phyloP scores from a whole-genome alignment of 192 early-diverging fungal genomes.

The Coemansia sp. region DNA sequence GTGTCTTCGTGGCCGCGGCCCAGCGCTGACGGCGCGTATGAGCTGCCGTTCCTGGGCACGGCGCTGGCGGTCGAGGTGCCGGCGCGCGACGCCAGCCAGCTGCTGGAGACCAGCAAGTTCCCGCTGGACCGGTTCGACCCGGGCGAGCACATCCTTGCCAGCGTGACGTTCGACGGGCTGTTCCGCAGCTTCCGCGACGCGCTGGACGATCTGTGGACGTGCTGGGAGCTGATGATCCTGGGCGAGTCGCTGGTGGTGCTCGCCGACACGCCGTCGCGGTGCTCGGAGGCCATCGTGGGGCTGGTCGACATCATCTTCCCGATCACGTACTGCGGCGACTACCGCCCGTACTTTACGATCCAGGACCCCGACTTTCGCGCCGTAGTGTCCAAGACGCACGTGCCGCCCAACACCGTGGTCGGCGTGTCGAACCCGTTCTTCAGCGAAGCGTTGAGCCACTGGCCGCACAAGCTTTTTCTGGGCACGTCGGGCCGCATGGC shows the following conservation, averaged over 20 bases:
- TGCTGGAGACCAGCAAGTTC: slow-evolving; percentile 71
- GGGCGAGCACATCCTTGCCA: slow-evolving; percentile 71
- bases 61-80: slow-evolving; percentile 70
- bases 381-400: slow-evolving; percentile 57
- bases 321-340: slow-evolving; percentile 95
- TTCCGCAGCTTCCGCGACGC: slow-evolving; percentile 78
- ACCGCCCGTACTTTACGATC: slow-evolving; percentile 95
- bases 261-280: slow-evolving; percentile 83
- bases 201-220: slow-evolving; percentile 80
- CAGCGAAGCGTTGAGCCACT: slow-evolving; percentile 83
- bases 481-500: slow-evolving; percentile 52
- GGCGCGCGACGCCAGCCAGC: slow-evolving; percentile 64
- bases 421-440: slow-evolving; percentile 97
- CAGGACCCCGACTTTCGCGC: slow-evolving; percentile 89
- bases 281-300: slow-evolving; percentile 77
- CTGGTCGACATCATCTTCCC: slow-evolving; percentile 93
- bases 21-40: slow-evolving; percentile 61
- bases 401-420: slow-evolving; percentile 78
- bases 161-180: slow-evolving; percentile 65
- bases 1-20: slow-evolving; percentile 68
- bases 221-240: slow-evolving; percentile 93
- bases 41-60: slow-evolving; percentile 71
- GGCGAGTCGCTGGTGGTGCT: slow-evolving; percentile 88
- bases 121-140: slow-evolving; percentile 66
- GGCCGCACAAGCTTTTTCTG: slow-evolving; percentile 83